phyloP scores from a whole-genome alignment of 2,329 filamentous ascomycete genomes.

The Phoma herbarum region DNA sequence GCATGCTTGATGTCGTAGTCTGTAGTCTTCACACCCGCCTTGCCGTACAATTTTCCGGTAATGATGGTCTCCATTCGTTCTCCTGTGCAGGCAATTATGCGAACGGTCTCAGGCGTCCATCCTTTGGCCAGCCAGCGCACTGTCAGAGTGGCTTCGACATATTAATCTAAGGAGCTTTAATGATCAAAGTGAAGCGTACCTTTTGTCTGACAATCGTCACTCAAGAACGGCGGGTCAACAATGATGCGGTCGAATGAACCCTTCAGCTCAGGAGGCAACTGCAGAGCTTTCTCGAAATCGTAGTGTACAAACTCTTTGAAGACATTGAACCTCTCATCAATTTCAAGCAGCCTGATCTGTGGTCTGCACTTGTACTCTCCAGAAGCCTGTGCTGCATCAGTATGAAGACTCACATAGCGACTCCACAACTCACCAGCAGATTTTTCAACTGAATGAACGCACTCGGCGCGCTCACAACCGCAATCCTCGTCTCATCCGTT shows the following conservation, averaged over 20 bases:
- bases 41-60: conserved; percentile 68
- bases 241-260: conserved; percentile 74
- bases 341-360: conserved; percentile 73
- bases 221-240: conserved; percentile 81
- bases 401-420: not conserved
- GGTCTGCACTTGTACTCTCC: conserved; percentile 55
- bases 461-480: conserved; percentile 77
- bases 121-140: conserved; percentile 74
- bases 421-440: conserved; percentile 61
- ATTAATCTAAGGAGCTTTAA: conserved; percentile 17
- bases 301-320: conserved; percentile 79
- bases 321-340: conserved; percentile 75
- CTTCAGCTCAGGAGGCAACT: conserved; percentile 70
- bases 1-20: conserved; percentile 74
- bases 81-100: conserved; percentile 76
- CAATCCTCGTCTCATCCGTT: conserved; percentile 67
- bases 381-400: conserved; percentile 35
- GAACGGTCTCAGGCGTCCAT: conserved; percentile 49
- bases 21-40: conserved; percentile 70
- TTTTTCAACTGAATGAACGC: conserved; percentile 81
- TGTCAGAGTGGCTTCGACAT: conserved; percentile 71
- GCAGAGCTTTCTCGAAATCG: conserved; percentile 74
- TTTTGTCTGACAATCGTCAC: conserved; percentile 82
- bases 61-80: conserved; percentile 76
- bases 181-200: conserved; percentile 53